Evolutionary conservation across 1,284 basidiomycete species (phyloP).

Genomic region (Volvariella surrecta): DNA sequence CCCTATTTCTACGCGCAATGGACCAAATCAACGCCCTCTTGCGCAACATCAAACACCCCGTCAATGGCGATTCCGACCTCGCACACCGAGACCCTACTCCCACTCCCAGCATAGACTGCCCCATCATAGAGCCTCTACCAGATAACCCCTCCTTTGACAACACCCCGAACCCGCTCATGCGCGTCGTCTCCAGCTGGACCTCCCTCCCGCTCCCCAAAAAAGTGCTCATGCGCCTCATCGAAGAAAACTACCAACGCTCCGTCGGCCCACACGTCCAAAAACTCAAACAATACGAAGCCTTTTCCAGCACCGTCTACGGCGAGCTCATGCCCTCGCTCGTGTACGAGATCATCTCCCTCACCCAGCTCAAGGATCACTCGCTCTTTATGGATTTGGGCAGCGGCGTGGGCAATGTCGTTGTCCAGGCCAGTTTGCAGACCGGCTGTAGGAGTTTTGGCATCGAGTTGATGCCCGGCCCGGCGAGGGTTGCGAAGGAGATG

Average conservation of each 20-base stretch:
- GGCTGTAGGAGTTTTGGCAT: conserved; percentile 69
- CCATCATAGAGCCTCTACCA: too few species aligned
- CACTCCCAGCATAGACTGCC: too few species aligned
- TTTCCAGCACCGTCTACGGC: conserved; percentile 69
- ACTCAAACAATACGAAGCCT: conserved; percentile 63
- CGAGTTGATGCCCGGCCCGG: conserved; percentile 56
- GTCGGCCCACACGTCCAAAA: conserved; percentile 62
- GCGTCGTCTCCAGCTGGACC: conserved; percentile 40
- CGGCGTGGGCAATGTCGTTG: conserved; percentile 71
- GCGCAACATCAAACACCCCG: conserved; percentile 53
- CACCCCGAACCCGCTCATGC: conserved; percentile 39
- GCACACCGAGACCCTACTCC: too few species aligned
- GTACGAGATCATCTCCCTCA: conserved; percentile 51
- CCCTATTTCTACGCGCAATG: conserved; percentile 56
- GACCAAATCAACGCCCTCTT: conserved; percentile 49
- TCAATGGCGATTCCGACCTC: too few species aligned
- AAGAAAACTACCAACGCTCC: conserved; percentile 73
- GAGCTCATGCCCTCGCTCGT: conserved; percentile 67
- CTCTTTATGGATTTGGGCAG: conserved; percentile 73
- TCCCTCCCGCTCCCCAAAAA: conserved; percentile 42
- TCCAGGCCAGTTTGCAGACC: conserved; percentile 67
- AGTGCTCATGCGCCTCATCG: conserved; percentile 59
- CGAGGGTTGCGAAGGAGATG: conserved; percentile 55
- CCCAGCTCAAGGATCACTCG: conserved; percentile 48
- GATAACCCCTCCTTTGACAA: conserved; percentile 34